Percentiles rank a stretch among this genome's conserved stretches.
Conservation (phyloP, 2,329 filamentous ascomycete species). For the Penicillium decumbens region DNA sequence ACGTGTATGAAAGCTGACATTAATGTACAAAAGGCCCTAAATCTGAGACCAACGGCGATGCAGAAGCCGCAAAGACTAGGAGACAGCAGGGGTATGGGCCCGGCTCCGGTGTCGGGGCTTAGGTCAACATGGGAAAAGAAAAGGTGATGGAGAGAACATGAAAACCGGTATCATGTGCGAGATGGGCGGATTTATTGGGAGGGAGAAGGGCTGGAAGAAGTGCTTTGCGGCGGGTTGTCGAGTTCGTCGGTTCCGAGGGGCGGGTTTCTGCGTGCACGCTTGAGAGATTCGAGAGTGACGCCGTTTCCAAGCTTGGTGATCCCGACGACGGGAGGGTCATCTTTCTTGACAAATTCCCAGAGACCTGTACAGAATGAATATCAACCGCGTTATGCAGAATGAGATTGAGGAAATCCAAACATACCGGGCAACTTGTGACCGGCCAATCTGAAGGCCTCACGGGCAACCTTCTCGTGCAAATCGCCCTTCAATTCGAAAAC, state of each 20-base stretch:
- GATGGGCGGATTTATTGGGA: conserved; percentile 30
- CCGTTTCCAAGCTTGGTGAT: conserved; percentile 82
- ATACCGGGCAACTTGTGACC: conserved; percentile 90
- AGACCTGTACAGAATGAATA: conserved; percentile 33
- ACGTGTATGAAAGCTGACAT: conserved; percentile 35
- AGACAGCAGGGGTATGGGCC: conserved; percentile 53
- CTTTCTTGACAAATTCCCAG: conserved; percentile 93
- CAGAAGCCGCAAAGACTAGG: conserved; percentile 41
- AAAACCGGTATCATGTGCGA: conserved; percentile 8
- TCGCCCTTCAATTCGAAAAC: conserved; percentile 89
- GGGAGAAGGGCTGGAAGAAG: conserved; percentile 35
- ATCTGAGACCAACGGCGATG: conserved; percentile 36
- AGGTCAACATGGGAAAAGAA: conserved; percentile 14
- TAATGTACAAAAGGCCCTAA: conserved; percentile 39
- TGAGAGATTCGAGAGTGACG: conserved; percentile 75
- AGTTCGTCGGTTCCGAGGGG: conserved; percentile 39
- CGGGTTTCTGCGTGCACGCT: conserved; percentile 68
- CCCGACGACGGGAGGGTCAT: conserved; percentile 83
- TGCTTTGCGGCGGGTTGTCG: conserved; percentile 29
- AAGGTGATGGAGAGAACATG: conserved; percentile 12
- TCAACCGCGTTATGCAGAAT: not conserved
- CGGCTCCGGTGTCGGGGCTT: conserved; percentile 54
- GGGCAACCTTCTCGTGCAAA: conserved; percentile 88
- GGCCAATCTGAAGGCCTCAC: conserved; percentile 88
- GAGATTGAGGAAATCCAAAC: conserved; percentile 28